Conservation (phyloP, 257 asterid species). For the Datura wrightii region DNA sequence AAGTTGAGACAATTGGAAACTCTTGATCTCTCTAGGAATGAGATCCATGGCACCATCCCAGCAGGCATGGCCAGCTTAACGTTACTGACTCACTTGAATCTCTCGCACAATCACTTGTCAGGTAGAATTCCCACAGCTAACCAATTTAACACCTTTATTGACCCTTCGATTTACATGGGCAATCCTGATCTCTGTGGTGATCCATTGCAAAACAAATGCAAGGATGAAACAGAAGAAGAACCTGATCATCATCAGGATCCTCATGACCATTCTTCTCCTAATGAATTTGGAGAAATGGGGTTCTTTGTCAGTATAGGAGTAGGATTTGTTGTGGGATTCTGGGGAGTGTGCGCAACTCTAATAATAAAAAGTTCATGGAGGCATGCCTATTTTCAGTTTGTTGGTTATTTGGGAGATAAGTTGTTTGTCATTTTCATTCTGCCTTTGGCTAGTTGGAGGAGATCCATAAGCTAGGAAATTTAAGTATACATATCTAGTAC, state of each 20-base stretch:
- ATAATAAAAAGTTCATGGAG: conserved; percentile 5
- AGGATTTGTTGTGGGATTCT: conserved; percentile 22
- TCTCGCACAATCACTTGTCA: conserved; percentile 20
- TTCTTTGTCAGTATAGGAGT: not conserved
- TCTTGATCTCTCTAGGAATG: conserved; percentile 17
- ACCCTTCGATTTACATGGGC: not conserved
- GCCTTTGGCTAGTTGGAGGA: conserved; percentile 17
- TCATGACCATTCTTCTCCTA: not conserved
- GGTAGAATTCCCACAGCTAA: conserved; percentile 3
- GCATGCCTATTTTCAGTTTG: not conserved
- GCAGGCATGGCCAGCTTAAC: conserved; percentile 19
- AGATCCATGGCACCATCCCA: conserved; percentile 12
- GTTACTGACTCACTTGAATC: conserved; percentile 2
- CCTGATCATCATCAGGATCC: not conserved
- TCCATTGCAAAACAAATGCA: conserved; percentile 21
- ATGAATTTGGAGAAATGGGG: not conserved
- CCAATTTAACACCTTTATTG: not conserved
- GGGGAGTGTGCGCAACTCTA: not conserved
- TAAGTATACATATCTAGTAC: not conserved
- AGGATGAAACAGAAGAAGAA: not conserved
- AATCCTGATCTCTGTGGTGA: conserved; percentile 15
- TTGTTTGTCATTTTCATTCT: not conserved
- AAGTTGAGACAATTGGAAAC: not conserved
- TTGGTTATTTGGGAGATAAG: not conserved
- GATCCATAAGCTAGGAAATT: not conserved